Evolutionary conservation across 768 basidiomycete species (phyloP).

Genomic region (Trametes gibbosa): DNA sequence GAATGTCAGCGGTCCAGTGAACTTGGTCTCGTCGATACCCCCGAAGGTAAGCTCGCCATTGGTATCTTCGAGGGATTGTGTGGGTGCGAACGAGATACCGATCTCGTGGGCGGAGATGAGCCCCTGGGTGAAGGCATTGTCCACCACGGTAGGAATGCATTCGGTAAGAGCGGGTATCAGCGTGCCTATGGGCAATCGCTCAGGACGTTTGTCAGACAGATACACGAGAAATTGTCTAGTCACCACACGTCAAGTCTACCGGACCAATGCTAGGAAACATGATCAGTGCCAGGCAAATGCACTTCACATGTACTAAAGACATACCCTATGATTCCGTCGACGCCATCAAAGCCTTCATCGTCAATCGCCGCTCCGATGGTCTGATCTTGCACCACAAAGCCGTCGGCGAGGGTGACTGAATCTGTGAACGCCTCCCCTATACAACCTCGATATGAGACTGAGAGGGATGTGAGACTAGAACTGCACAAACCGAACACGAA

Average conservation of each 20-base stretch:
- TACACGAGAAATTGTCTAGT: background rate
- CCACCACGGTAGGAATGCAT: constrained; percentile 33
- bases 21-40: constrained; percentile 28
- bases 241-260: constrained; percentile 44
- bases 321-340: constrained; percentile 42
- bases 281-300: background rate
- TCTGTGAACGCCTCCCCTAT: constrained; percentile 33
- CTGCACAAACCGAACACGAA: constrained; percentile 38
- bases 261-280: constrained; percentile 55
- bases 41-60: constrained; percentile 36
- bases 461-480: background rate
- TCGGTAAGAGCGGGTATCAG: constrained; percentile 10
- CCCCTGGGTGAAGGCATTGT: constrained; percentile 31
- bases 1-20: constrained; percentile 26
- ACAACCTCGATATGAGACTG: background rate
- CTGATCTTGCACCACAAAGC: constrained; percentile 30
- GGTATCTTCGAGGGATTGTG: constrained; percentile 2
- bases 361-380: constrained; percentile 36
- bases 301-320: background rate
- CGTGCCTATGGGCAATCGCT: constrained; percentile 26
- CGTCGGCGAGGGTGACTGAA: constrained; percentile 38
- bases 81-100: constrained; percentile 30
- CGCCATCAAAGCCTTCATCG: constrained; percentile 27
- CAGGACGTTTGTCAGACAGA: background rate
- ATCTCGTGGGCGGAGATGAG: constrained; percentile 24